Percentiles rank a stretch among this genome's conserved stretches.
Evolutionary conservation across 441 rosid genomes (phyloP).

Genomic region (Bocquillonia castaneifolia): DNA sequence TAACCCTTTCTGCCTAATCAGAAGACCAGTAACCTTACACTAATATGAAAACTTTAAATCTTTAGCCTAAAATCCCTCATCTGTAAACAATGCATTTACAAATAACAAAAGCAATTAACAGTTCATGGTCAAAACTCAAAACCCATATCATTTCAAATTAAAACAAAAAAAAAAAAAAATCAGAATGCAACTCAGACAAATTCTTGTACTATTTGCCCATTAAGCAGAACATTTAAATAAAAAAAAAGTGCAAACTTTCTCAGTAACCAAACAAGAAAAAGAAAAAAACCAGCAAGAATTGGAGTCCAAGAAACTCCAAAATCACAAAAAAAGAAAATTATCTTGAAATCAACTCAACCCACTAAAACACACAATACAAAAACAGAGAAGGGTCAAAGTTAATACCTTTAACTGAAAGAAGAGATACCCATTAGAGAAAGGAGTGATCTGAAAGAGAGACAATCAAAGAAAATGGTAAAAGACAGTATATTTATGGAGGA

Average conservation of each 20-base stretch:
- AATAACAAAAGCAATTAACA: not conserved
- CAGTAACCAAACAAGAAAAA: constrained; percentile 19
- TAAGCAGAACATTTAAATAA: not conserved
- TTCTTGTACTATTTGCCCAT: not conserved
- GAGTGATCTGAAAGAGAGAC: not conserved
- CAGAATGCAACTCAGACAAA: not conserved
- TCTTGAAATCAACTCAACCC: not conserved
- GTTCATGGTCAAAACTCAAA: not conserved
- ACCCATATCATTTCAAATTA: no score
- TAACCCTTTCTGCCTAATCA: not conserved
- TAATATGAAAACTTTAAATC: not conserved
- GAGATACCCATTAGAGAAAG: not conserved
- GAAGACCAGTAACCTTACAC: not conserved
- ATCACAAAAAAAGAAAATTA: not conserved
- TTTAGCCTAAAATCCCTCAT: not conserved
- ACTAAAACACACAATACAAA: not conserved
- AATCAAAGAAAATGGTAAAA: not conserved
- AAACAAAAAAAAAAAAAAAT: no score
- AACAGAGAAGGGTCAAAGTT: not conserved
- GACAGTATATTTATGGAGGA: not conserved
- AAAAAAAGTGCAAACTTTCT: no score
- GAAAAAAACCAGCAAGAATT: not conserved
- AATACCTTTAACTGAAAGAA: constrained; percentile 12
- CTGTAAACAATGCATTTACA: not conserved
- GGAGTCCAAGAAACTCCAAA: not conserved